phyloP scores from a whole-genome alignment of 495 filamentous ascomycete species.

The Aspergillus incahuasiensis region DNA sequence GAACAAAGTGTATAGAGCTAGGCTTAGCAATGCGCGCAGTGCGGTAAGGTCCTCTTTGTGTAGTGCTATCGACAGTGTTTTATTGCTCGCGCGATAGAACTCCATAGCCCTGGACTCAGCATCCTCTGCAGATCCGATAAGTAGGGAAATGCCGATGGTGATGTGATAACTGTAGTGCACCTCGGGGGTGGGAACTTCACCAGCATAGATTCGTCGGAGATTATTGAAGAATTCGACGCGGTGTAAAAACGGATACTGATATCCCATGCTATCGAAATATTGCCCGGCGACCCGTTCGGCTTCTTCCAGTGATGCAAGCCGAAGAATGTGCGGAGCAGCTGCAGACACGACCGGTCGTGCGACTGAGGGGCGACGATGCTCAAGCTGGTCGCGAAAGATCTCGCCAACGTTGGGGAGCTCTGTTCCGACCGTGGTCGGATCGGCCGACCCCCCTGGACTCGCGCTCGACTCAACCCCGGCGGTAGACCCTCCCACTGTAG shows the following conservation, averaged over 20 bases:
- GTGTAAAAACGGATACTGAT: conserved; percentile 42
- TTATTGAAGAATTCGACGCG: conserved; percentile 34
- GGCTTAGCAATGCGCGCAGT: conserved; percentile 43
- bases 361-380: conserved; percentile 38
- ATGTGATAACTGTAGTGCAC: conserved; percentile 40
- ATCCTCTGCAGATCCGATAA: conserved; percentile 35
- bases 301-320: conserved; percentile 38
- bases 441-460: conserved; percentile 20
- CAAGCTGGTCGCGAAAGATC: conserved; percentile 43
- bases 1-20: conserved; percentile 49
- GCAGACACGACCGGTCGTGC: conserved; percentile 32
- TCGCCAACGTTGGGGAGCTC: conserved; percentile 43
- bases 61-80: conserved; percentile 34
- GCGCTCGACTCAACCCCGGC: conserved; percentile 23
- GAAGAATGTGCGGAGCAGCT: conserved; percentile 34
- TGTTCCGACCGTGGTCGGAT: conserved; percentile 25
- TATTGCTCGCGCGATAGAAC: conserved; percentile 39
- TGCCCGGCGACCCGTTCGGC: conserved; percentile 32
- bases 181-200: conserved; percentile 33
- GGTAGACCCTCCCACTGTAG: conserved; percentile 13
- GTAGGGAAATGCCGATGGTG: conserved; percentile 36
- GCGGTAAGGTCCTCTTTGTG: conserved; percentile 43
- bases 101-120: conserved; percentile 30
- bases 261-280: conserved; percentile 44
- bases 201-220: conserved; percentile 38